Percentiles rank a stretch among this genome's conserved stretches.
Evolutionary conservation across 441 rosid species (phyloP).

Genomic region (Euphorbia schlechtendalii): DNA sequence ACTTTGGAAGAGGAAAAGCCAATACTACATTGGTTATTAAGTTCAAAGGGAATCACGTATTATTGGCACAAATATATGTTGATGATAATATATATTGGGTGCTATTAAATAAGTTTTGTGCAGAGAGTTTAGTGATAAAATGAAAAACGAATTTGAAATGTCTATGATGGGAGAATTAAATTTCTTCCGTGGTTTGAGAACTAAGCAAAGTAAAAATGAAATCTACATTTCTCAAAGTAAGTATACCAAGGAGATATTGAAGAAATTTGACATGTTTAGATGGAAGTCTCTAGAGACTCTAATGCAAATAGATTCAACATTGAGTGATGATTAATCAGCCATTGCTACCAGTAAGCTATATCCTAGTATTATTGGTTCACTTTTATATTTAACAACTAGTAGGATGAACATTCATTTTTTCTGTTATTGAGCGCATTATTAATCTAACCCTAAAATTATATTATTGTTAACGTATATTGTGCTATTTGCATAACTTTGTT

Average conservation of each 20-base stretch:
- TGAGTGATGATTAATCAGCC: background rate
- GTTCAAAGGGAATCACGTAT: too few species aligned
- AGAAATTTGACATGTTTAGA: background rate
- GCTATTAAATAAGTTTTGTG: too few species aligned
- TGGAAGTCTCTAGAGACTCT: background rate
- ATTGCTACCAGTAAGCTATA: background rate
- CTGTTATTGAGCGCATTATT: too few species aligned
- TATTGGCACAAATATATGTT: background rate
- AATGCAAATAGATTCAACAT: too few species aligned
- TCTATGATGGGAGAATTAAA: background rate
- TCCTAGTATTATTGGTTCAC: too few species aligned
- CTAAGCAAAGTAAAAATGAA: background rate
- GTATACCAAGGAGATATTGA: background rate
- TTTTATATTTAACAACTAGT: too few species aligned
- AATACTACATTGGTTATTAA: background rate
- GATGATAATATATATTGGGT: too few species aligned
- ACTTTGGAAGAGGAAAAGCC: background rate
- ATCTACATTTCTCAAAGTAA: background rate
- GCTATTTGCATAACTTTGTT: too few species aligned
- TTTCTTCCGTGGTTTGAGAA: background rate
- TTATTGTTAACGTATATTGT: too few species aligned
- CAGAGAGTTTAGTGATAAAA: background rate
- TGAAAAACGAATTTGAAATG: background rate
- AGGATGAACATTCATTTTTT: too few species aligned
- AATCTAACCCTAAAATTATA: too few species aligned